phyloP scores from a whole-genome alignment of 495 filamentous ascomycete species.

The Tuber calosporum region DNA sequence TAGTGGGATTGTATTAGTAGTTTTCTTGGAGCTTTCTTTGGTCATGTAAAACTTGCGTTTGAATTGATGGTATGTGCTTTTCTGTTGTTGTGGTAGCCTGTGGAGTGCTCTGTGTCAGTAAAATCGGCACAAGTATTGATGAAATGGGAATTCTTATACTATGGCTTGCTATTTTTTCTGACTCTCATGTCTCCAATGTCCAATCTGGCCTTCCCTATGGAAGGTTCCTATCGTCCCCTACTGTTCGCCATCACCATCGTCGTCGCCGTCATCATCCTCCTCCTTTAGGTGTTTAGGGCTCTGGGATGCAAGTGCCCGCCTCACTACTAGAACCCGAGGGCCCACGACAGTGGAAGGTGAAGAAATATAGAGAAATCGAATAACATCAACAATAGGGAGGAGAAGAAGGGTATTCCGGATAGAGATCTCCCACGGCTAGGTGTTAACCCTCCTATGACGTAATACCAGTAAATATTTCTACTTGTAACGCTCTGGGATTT shows the following conservation, averaged over 20 bases:
- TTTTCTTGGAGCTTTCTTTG: not conserved
- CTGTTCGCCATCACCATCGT: not conserved
- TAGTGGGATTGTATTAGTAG: not conserved
- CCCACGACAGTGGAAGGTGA: too few species aligned
- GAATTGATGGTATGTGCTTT: not conserved
- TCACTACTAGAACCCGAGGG: not conserved
- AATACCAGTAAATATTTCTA: too few species aligned
- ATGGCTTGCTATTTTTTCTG: too few species aligned
- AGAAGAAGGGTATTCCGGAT: too few species aligned
- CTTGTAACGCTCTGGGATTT: too few species aligned
- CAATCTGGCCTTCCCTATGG: not conserved
- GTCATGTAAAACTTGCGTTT: not conserved
- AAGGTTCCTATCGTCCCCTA: not conserved
- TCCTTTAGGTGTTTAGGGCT: not conserved
- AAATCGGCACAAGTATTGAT: not conserved
- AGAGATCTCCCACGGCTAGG: too few species aligned
- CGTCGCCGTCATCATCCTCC: too few species aligned
- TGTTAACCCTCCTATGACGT: too few species aligned
- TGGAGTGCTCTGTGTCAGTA: not conserved
- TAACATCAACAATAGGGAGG: too few species aligned
- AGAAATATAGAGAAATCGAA: too few species aligned
- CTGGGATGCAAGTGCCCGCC: not conserved
- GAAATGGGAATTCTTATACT: too few species aligned
- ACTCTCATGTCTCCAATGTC: not conserved
- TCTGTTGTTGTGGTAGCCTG: not conserved